Evolutionary conservation across 148 eudicot genomes (phyloP).

Genomic region (Agrostemma githago): DNA sequence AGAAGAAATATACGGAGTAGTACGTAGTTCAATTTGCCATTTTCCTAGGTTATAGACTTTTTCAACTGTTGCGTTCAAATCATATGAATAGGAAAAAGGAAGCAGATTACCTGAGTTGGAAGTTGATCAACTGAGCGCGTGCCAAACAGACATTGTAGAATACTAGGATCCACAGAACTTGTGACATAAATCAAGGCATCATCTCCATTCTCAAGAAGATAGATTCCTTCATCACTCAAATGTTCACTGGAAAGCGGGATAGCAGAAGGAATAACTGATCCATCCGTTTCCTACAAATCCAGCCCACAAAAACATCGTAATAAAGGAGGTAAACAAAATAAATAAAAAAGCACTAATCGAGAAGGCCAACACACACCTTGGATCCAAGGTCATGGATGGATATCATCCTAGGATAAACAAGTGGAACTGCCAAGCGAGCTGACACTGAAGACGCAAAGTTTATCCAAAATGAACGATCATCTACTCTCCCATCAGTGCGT

Average conservation of each 20-base stretch:
- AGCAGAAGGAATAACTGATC: slow-evolving; percentile 51
- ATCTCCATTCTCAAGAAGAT: slow-evolving; percentile 91
- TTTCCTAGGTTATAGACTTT: neutral
- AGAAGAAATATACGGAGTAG: neutral
- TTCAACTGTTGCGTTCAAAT: neutral
- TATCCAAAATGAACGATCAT: slow-evolving; percentile 87
- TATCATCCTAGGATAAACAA: slow-evolving; percentile 92
- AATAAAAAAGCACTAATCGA: neutral
- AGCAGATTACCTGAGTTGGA: slow-evolving; percentile 59
- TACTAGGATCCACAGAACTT: slow-evolving; percentile 54
- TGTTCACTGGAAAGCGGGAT: slow-evolving; percentile 93
- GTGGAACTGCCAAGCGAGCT: slow-evolving; percentile 78
- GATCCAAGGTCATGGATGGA: slow-evolving; percentile 73
- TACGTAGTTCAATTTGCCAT: neutral
- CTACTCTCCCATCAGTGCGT: slow-evolving; percentile 78
- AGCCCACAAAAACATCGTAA: slow-evolving; percentile 6
- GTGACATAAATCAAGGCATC: slow-evolving; percentile 81
- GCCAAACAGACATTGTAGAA: slow-evolving; percentile 57
- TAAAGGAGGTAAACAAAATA: neutral
- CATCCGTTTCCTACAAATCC: slow-evolving; percentile 54
- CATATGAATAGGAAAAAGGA: neutral
- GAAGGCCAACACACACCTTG: slow-evolving; percentile 42
- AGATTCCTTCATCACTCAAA: slow-evolving; percentile 67
- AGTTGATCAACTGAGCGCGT: slow-evolving; percentile 60
- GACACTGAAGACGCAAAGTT: slow-evolving; percentile 77